A percentile compares a stretch with the other conserved stretches of the same genome.
Conservation (phyloP, 2,329 filamentous ascomycete genomes). For the Colletotrichum sp. region DNA sequence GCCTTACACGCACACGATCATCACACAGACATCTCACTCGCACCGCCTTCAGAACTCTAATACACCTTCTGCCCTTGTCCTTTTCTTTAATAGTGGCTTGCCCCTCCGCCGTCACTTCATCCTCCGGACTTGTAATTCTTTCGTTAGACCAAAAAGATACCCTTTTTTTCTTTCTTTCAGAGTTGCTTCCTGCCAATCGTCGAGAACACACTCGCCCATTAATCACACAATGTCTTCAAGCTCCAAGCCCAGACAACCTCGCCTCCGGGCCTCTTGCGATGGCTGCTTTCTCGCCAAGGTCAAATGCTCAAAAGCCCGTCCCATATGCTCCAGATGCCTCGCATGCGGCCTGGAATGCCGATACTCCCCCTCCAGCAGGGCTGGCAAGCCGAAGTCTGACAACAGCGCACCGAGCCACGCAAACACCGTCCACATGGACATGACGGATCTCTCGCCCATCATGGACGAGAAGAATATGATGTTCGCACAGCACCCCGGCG, state of each 20-base stretch:
- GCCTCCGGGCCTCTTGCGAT: constrained; percentile 56
- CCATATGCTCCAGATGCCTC: constrained; percentile 58
- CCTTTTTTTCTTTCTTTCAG: neutral
- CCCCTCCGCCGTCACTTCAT: constrained; percentile 10
- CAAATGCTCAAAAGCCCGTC: constrained; percentile 59
- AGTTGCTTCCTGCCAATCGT: neutral
- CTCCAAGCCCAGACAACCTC: constrained; percentile 42
- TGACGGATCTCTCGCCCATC: constrained; percentile 27
- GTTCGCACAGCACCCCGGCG: constrained; percentile 29
- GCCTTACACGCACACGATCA: constrained; percentile 4
- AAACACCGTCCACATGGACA: constrained; percentile 24
- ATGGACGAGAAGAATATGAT: constrained; percentile 33
- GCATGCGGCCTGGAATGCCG: constrained; percentile 53
- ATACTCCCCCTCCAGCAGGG: constrained; percentile 57
- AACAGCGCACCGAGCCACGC: constrained; percentile 23
- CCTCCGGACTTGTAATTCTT: neutral
- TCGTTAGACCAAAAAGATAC: constrained; percentile 15
- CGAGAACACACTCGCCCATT: neutral
- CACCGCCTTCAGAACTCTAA: constrained; percentile 18
- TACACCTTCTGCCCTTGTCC: neutral
- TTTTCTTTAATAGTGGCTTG: constrained; percentile 18
- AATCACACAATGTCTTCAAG: constrained; percentile 19
- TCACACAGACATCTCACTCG: constrained; percentile 21
- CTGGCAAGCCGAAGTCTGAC: constrained; percentile 52
- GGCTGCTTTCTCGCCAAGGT: constrained; percentile 62